Percentiles rank a stretch among this genome's conserved stretches.
These are phyloP conservation scores for Haplosporangium sp. DNA, from an alignment of 371 early-diverging fungal genomes.

Conservation along the genomic window DNA sequence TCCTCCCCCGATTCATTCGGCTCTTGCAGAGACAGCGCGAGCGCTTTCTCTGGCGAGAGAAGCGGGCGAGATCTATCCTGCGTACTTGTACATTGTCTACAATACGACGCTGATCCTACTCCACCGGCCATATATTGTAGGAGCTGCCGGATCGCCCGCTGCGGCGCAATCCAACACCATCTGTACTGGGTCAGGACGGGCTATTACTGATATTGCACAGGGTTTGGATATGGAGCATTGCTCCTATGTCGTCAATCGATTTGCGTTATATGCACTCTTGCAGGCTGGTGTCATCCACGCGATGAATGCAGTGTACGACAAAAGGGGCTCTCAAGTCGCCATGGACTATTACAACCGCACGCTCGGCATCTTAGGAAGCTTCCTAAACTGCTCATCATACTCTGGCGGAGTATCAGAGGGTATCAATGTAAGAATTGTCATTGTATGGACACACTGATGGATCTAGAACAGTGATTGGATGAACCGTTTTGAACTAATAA, in stretches of 20 bases:
- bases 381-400: constrained; percentile 24
- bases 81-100: constrained; percentile 79
- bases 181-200: constrained; percentile 52
- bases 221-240: constrained; percentile 42
- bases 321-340: constrained; percentile 45
- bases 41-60: constrained; percentile 24
- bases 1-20: constrained; percentile 1
- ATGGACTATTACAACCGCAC: constrained; percentile 54
- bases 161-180: constrained; percentile 55
- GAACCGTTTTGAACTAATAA: neutral
- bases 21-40: constrained; percentile 7
- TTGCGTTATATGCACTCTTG: constrained; percentile 51
- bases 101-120: constrained; percentile 82
- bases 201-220: constrained; percentile 53
- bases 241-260: constrained; percentile 53
- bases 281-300: constrained; percentile 55
- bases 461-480: neutral
- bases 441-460: neutral
- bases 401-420: constrained; percentile 53
- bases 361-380: constrained; percentile 27
- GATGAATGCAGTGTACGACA: constrained; percentile 55
- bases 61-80: constrained; percentile 37
- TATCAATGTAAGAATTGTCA: constrained; percentile 27
- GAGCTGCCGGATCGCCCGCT: constrained; percentile 52
- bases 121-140: constrained; percentile 77